Percentiles rank a stretch among this genome's conserved stretches.
These are phyloP conservation scores for Rhynchospora tenuis DNA, from an alignment of 176 grass and related monocot species.

Conservation along the genomic window DNA sequence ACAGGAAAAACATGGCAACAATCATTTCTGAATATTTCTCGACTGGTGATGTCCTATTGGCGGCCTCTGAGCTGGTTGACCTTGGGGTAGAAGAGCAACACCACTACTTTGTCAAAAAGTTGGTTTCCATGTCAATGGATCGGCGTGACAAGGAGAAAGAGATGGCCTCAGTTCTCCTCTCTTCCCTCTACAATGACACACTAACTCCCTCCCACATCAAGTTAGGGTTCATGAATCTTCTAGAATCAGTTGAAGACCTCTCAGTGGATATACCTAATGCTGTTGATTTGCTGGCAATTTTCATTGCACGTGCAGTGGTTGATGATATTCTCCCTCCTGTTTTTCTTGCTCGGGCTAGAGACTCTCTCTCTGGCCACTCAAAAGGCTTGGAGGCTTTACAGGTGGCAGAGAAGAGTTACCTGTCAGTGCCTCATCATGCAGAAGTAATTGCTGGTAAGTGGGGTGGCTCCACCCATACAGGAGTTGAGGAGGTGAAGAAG, in stretches of 20 bases:
- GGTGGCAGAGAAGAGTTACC: constrained; percentile 59
- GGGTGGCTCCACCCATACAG: constrained; percentile 56
- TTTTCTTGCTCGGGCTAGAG: constrained; percentile 54
- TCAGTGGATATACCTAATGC: constrained; percentile 72
- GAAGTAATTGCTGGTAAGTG: constrained; percentile 67
- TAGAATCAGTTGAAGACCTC: constrained; percentile 68
- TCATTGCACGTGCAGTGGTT: constrained; percentile 62
- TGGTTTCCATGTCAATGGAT: constrained; percentile 90
- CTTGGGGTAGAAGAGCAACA: constrained; percentile 61
- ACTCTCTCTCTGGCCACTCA: constrained; percentile 35
- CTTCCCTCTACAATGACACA: constrained; percentile 63
- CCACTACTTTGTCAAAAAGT: constrained; percentile 66
- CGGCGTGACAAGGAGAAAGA: constrained; percentile 89
- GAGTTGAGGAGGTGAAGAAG: constrained; percentile 70
- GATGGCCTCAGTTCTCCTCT: constrained; percentile 73
- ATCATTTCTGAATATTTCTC: constrained; percentile 75
- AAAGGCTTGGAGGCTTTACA: constrained; percentile 62
- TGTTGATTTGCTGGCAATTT: constrained; percentile 61
- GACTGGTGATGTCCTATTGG: constrained; percentile 67
- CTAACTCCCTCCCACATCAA: constrained; percentile 52
- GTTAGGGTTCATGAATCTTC: constrained; percentile 67
- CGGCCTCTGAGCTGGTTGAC: constrained; percentile 49
- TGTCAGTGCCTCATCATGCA: constrained; percentile 76
- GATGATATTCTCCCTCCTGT: constrained; percentile 76
- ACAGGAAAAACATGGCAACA: constrained; percentile 54